Conservation (phyloP, 495 filamentous ascomycete species). For the Pyrenopolyporus hunteri region DNA sequence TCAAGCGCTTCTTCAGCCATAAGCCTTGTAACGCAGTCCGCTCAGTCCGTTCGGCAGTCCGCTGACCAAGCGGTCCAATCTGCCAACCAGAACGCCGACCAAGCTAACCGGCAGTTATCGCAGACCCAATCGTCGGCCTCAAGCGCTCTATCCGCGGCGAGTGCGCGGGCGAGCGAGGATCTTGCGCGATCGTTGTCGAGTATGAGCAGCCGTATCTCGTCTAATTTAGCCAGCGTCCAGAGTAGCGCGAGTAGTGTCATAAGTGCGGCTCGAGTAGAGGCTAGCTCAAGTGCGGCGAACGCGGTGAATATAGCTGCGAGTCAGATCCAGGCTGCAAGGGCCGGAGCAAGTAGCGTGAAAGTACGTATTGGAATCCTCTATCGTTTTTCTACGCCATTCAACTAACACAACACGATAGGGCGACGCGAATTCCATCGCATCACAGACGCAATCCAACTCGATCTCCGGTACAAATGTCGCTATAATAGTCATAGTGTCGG, state of each 20-base stretch:
- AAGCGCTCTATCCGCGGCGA: slow-evolving; percentile 42
- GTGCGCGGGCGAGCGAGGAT: slow-evolving; percentile 33
- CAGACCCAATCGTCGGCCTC: slow-evolving; percentile 42
- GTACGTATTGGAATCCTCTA: slow-evolving; percentile 32
- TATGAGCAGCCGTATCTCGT: slow-evolving; percentile 37
- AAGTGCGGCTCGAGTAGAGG: slow-evolving; percentile 29
- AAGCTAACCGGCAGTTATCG: slow-evolving; percentile 47
- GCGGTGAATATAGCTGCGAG: slow-evolving; percentile 44
- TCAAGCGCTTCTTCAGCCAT: slow-evolving; percentile 42
- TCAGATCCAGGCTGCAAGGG: slow-evolving; percentile 44
- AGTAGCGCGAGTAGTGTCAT: slow-evolving; percentile 37
- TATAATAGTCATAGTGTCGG: slow-evolving; percentile 40
- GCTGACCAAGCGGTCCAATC: slow-evolving; percentile 37
- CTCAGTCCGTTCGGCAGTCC: slow-evolving; percentile 38
- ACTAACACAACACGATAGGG: slow-evolving; percentile 30
- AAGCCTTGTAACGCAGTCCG: slow-evolving; percentile 39
- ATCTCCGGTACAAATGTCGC: slow-evolving; percentile 48
- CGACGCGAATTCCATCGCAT: slow-evolving; percentile 39
- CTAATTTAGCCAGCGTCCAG: slow-evolving; percentile 26
- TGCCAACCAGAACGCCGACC: slow-evolving; percentile 46
- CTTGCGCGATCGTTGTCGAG: slow-evolving; percentile 31
- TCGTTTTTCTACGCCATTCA: neutral
- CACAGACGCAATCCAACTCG: slow-evolving; percentile 43
- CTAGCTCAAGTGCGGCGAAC: slow-evolving; percentile 41
- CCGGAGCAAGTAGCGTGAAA: slow-evolving; percentile 41